Base-by-base conservation (phyloP, 768 basidiomycete species). In the Lactifluus piperatus region DNA sequence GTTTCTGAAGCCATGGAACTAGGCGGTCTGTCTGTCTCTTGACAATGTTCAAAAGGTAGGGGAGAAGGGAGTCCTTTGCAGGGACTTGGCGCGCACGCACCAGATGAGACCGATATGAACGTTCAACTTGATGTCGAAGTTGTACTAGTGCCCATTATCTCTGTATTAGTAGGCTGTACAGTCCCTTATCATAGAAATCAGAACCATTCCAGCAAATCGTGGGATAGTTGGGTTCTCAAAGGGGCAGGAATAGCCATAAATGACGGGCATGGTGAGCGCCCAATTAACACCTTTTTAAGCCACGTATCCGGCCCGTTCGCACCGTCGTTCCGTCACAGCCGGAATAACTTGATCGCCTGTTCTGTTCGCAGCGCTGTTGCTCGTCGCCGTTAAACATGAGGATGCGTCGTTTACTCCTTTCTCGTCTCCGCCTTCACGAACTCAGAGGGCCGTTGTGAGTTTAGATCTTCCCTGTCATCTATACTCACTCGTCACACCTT, bases 331-430 rank as follows among this genome's bases (percentile, higher is more conserved):
- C 34, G 34, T 7, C 6, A 13, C 34, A 9, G 34, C 34, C 34
- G 34, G 9, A n/a, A 34, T 11, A 34, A 13, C 10, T 13, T 36
- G 34, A 36, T 36, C 34, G 34, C 11, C 16, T 18, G 5, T 18
- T 11, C 43, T 44, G 8, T 22, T 10, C 24, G 43, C 22, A 9
- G 22, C 14, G 10, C 5, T 13, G 43, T 41, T 41, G 41, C n/a
- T n/a, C n/a, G n/a, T n/a, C n/a, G n/a, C 43, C 46, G 44, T 54
- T 36, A 4, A 18, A 54, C 54, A 54, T 22, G 54, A 44, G 54
- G 43, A 54, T 54, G 32, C 54, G 14, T 54, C 54, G 54, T 54
- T 54, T 36, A 46, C 22, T 20, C 54, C 43, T 24, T 36, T 54
- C 54, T 46, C 11, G 22, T 45, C 14, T 45, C 14, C 22, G 8